Base-by-base conservation (phyloP, 1,284 basidiomycete genomes). In the Veloporphyrellus conicus region DNA sequence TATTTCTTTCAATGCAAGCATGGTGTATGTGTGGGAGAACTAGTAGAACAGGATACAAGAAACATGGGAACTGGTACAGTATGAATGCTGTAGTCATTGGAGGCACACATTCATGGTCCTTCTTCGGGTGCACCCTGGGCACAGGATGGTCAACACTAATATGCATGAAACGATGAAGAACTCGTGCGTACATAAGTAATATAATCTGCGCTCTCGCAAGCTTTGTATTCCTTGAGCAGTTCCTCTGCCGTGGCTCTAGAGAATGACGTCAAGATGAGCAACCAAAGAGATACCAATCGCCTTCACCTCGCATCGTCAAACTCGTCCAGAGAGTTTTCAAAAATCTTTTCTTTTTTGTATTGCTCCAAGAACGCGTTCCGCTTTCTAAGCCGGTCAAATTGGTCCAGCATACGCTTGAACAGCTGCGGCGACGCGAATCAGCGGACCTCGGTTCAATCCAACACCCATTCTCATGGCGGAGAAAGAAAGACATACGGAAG, bases 341-440 rank as follows among this genome's bases (percentile, higher is more conserved):
- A 96, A 75, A 94, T 87, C 63, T 87, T 86, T 68, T 98, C 93
- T 63, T 93, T 93, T 74, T 95, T 96, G 75, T 99, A 99, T 68
- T 93, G 90, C 49, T 98, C 93, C 70, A 99, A 68, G 69, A 97
- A 99, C 2, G 95, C 96, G 62, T 96, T 97, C 41, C 92, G 79
- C 68, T 87, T 91, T 50, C 84, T 74, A 42, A 99, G 73, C 43
- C 84, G 77, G 64, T 98, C 95, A 66, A 93, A 99, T 67, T 98
- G 95, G 66, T 95, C 90, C 45, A 98, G 73, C 82, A 94, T 97
- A 7, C 93, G 84, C 67, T 94, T 93, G 77, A 99, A 97, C 36
- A 96, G 71, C 93, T 94, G 60, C 32, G 27, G 34, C 38, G 4
- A 41, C 27, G n/a, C 23, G 3, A 1, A 36, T 46, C 32, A 45